phyloP scores from a whole-genome alignment of 2,329 filamentous ascomycete genomes.

The Fusarium miscanthi region DNA sequence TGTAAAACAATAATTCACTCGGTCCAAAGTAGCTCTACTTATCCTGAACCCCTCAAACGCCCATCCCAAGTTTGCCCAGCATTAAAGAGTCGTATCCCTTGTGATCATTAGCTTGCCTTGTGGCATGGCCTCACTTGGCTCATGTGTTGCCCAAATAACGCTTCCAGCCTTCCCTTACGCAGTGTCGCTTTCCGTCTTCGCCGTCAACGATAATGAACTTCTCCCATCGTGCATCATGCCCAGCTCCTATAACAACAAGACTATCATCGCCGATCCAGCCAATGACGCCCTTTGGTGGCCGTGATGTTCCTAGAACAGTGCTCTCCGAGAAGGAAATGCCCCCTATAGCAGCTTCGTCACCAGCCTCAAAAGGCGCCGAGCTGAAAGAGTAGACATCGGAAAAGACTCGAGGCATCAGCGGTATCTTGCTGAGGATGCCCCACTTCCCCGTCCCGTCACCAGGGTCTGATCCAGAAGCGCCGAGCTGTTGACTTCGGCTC shows the following conservation, averaged over 20 bases:
- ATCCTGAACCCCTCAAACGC: constrained; percentile 38
- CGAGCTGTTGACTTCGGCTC: constrained; percentile 47
- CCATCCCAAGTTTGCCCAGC: constrained; percentile 33
- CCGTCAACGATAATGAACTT: constrained; percentile 79
- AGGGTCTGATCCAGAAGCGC: constrained; percentile 50
- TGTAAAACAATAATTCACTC: constrained; percentile 30
- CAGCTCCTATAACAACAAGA: constrained; percentile 81
- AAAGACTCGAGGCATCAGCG: constrained; percentile 86
- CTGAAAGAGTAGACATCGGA: constrained; percentile 91
- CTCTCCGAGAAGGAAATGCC: constrained; percentile 57
- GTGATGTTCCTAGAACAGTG: constrained; percentile 61
- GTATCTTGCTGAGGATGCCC: constrained; percentile 85
- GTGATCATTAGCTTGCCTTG: constrained; percentile 1
- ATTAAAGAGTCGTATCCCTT: constrained; percentile 23
- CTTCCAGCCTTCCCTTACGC: constrained; percentile 83
- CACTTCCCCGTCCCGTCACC: constrained; percentile 77
- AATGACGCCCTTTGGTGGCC: constrained; percentile 83
- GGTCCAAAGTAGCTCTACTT: constrained; percentile 20
- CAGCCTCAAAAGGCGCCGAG: constrained; percentile 83
- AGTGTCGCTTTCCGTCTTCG: constrained; percentile 73
- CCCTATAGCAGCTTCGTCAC: constrained; percentile 72
- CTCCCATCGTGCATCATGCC: constrained; percentile 86
- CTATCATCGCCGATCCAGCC: constrained; percentile 84
- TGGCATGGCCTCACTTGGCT: constrained; percentile 1
- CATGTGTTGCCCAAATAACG: constrained; percentile 69